Evolutionary conservation across 2,329 filamentous ascomycete species (phyloP).

Genomic region (Clarireedia homoeocarpa): DNA sequence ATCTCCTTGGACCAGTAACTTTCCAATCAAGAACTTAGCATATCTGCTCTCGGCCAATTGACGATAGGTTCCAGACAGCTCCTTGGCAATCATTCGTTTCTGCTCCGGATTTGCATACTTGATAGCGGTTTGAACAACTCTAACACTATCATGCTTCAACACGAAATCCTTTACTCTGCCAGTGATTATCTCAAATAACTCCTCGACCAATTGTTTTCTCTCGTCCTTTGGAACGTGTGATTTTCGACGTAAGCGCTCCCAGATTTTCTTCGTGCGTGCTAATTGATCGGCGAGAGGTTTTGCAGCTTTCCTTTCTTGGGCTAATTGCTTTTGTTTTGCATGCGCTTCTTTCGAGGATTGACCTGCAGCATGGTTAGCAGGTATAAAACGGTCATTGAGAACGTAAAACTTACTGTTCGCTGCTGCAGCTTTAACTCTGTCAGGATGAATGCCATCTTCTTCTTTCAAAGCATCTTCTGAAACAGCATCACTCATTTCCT

Average conservation of each 20-base stretch:
- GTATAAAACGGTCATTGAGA: slow-evolving; percentile 24
- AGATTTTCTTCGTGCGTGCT: slow-evolving; percentile 86
- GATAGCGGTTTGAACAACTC: slow-evolving; percentile 91
- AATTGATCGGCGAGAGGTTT: slow-evolving; percentile 92
- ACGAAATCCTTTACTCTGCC: slow-evolving; percentile 92
- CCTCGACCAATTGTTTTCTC: slow-evolving; percentile 75
- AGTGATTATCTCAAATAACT: slow-evolving; percentile 86
- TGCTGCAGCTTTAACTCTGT: slow-evolving; percentile 27
- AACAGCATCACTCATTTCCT: slow-evolving; percentile 18
- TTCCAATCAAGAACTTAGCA: slow-evolving; percentile 94
- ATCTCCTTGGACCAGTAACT: slow-evolving; percentile 89
- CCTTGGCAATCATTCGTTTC: slow-evolving; percentile 75
- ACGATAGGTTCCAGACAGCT: slow-evolving; percentile 78
- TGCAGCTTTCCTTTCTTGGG: slow-evolving; percentile 79
- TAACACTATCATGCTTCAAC: slow-evolving; percentile 96
- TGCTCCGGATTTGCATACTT: slow-evolving; percentile 88
- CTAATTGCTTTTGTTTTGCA: slow-evolving; percentile 83
- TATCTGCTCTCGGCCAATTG: slow-evolving; percentile 90
- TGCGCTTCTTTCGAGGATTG: slow-evolving; percentile 78
- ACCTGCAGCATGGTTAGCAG: slow-evolving; percentile 33
- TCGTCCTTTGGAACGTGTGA: slow-evolving; percentile 89
- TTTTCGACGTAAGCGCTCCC: slow-evolving; percentile 88
- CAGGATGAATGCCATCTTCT: slow-evolving; percentile 29
- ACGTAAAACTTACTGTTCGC: slow-evolving; percentile 19
- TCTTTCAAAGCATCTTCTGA: slow-evolving; percentile 31